Evolutionary conservation across 495 filamentous ascomycete species (phyloP).

Genomic region (Aspergillus campestris): DNA sequence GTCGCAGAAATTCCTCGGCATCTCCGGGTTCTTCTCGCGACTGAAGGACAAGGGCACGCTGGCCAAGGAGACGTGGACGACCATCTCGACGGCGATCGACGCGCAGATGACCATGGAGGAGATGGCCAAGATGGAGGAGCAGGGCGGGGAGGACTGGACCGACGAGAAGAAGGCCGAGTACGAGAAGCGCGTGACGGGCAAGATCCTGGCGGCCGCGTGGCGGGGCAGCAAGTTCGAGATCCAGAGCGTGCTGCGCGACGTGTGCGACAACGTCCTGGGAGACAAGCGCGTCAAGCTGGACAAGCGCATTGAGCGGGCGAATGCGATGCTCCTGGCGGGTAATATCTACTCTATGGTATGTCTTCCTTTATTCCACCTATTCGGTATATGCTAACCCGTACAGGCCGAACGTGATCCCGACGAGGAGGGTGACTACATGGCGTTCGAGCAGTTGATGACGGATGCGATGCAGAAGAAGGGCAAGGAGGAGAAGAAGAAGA

Average conservation of each 20-base stretch:
- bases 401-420: conserved; percentile 88
- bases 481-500: conserved; percentile 70
- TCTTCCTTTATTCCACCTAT: background rate
- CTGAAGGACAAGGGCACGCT: conserved; percentile 95
- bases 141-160: conserved; percentile 95
- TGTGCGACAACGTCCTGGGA: conserved; percentile 60
- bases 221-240: conserved; percentile 96
- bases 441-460: conserved; percentile 95
- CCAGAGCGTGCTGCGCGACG: conserved; percentile 86
- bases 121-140: conserved; percentile 93
- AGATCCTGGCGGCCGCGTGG: conserved; percentile 98
- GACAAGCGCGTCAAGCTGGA: conserved; percentile 76
- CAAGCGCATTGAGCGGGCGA: conserved; percentile 84
- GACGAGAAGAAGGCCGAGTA: conserved; percentile 97
- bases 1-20: conserved; percentile 92
- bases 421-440: conserved; percentile 97
- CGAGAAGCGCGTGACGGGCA: conserved; percentile 89
- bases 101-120: conserved; percentile 98
- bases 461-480: conserved; percentile 91
- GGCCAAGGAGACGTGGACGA: conserved; percentile 97
- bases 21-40: conserved; percentile 85
- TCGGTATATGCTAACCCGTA: background rate
- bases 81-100: conserved; percentile 93
- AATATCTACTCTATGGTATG: conserved; percentile 81
- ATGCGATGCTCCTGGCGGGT: conserved; percentile 79